Evolutionary conservation across 2,329 filamentous ascomycete genomes (phyloP), one percentile per base, ranked within the genome.

Genomic region (Talaromyces sp.): DNA sequence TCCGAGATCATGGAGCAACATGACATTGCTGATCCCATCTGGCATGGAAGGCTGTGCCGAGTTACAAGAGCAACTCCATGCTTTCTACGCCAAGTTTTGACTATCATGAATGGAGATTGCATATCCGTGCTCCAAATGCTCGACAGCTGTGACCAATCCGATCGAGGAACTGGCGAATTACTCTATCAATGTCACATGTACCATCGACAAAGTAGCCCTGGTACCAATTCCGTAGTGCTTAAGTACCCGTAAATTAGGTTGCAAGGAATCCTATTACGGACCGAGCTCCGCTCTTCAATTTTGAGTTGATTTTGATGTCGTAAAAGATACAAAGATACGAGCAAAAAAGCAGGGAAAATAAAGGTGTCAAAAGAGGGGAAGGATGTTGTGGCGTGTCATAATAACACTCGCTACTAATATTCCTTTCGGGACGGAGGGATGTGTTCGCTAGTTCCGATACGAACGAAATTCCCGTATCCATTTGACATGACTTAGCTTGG

Each of bases 101-200:
- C 31, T 37, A 18, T 18, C 8, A 18, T 23, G 50, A 16, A n/a
- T 54, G n/a, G n/a, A 37, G 31, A 23, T 11, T 54, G 31, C n/a
- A 54, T 18, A 35, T 35, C 31, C 11, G 18, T 54, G 28, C 31
- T 35, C n/a, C 28, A 3, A 52, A 48, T 48, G 23, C 44, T 48
- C 28, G 46, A 50, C 9, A 21, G 6, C 1, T 35, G n/a, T 35
- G 33, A 28, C 48, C 48, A 54, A 54, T 54, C 48, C 9, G 9
- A 35, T 33, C 28, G 11, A 16, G 28, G 14, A 33, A 33, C 48
- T 35, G 48, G 48, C 48, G n/a, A 52, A 52, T 1, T 31, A 54
- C 21, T 54, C 31, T 37, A 54, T 54, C 23, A 35, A 54, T 54
- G 28, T 54, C 50, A 54, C 50, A 54, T 54, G 31, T 16, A 54